phyloP scores from a whole-genome alignment of 108 stramenopile species.

The Fragilariopsis cylindrus region DNA sequence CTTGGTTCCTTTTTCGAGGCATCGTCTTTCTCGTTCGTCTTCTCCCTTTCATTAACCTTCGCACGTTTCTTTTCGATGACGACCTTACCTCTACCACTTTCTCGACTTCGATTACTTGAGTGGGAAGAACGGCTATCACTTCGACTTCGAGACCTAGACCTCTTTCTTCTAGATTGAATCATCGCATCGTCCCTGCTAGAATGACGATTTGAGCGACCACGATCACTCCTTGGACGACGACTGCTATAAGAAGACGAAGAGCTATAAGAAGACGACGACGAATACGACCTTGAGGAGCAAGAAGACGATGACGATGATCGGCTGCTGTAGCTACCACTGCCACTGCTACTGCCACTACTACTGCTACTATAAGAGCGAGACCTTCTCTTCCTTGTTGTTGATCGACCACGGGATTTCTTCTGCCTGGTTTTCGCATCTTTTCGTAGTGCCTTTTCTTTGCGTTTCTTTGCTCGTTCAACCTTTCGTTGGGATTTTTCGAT shows the following conservation, averaged over 20 bases:
- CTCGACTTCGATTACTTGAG: conserved; percentile 4
- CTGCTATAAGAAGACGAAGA: conserved; percentile 32
- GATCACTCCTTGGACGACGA: conserved; percentile 11
- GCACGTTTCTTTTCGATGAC: not conserved
- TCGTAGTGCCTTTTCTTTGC: conserved; percentile 35
- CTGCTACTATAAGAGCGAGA: conserved; percentile 23
- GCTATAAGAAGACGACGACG: conserved; percentile 19
- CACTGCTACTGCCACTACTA: conserved; percentile 25
- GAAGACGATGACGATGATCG: conserved; percentile 32
- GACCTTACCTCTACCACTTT: not conserved
- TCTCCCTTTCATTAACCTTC: not conserved
- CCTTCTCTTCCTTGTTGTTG: conserved; percentile 12
- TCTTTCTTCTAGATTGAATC: conserved; percentile 9
- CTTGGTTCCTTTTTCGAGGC: not conserved
- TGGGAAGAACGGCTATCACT: conserved; percentile 4
- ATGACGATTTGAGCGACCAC: not conserved
- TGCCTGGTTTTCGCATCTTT: conserved; percentile 24
- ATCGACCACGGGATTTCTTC: conserved; percentile 24
- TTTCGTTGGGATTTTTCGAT: conserved; percentile 46
- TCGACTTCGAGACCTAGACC: conserved; percentile 16
- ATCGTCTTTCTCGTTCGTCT: not conserved
- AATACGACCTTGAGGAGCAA: conserved; percentile 15
- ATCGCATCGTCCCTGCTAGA: not conserved
- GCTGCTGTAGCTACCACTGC: conserved; percentile 43
- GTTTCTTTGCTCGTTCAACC: conserved; percentile 41